These are phyloP conservation scores for Penicillium lividum DNA, from an alignment of 495 filamentous ascomycete species.

Conservation along the genomic window DNA sequence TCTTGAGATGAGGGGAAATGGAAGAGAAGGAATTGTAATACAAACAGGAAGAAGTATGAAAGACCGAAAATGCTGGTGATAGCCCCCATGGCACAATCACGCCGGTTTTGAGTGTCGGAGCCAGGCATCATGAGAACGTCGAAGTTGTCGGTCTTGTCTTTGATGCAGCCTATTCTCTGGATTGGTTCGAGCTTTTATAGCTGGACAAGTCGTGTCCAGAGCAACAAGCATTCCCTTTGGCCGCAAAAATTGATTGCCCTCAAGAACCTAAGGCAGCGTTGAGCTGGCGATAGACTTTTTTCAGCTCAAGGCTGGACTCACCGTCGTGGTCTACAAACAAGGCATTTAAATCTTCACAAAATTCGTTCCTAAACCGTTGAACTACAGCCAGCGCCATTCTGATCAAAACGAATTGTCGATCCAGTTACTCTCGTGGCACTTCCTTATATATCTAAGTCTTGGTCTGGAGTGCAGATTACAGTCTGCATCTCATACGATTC, in stretches of 20 bases:
- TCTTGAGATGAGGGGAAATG: conserved; percentile 11
- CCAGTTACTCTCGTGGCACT: no score
- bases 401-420: no score
- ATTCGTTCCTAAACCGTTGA: no score
- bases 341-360: not conserved
- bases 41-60: conserved; percentile 16
- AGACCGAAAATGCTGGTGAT: conserved; percentile 13
- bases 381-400: no score
- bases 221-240: no score
- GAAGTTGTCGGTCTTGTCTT: not conserved
- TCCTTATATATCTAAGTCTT: no score
- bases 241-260: no score
- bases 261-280: no score
- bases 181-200: not conserved
- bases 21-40: conserved; percentile 15
- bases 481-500: conserved; percentile 2
- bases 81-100: conserved; percentile 9
- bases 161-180: not conserved
- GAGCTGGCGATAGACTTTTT: no score
- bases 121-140: not conserved
- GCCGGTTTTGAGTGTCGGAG: conserved; percentile 6
- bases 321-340: not conserved
- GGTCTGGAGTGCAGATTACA: no score
- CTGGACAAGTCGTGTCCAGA: no score
- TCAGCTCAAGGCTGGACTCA: no score